phyloP scores from a whole-genome alignment of 305 asterid species.

The Andrographis paniculata region DNA sequence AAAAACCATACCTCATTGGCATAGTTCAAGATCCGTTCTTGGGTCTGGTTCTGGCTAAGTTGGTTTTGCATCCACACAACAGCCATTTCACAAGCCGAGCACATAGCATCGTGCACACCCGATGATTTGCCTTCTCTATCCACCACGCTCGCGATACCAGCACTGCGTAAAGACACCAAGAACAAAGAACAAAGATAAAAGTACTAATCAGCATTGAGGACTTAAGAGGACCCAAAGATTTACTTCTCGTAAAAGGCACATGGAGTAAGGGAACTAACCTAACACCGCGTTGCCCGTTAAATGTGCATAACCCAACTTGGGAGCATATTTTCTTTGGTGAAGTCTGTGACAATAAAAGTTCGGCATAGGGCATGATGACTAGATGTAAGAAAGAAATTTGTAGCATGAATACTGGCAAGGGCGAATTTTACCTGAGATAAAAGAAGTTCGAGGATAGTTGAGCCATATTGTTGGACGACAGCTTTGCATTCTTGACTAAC shows the following conservation, averaged over 20 bases:
- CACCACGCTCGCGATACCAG: slow-evolving; percentile 71
- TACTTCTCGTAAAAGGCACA: not conserved
- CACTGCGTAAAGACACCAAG: slow-evolving; percentile 26
- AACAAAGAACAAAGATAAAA: not conserved
- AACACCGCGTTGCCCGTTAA: slow-evolving; percentile 78
- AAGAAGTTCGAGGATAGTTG: slow-evolving; percentile 67
- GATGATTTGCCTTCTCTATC: slow-evolving; percentile 46
- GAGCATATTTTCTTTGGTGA: slow-evolving; percentile 75
- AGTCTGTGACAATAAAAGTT: slow-evolving; percentile 35
- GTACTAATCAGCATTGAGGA: too few relatives aligned
- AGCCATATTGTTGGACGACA: slow-evolving; percentile 83
- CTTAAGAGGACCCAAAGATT: too few relatives aligned
- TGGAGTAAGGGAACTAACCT: slow-evolving; percentile 33
- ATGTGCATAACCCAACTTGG: slow-evolving; percentile 72
- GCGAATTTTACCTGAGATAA: slow-evolving; percentile 43
- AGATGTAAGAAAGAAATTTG: not conserved
- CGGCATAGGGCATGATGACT: not conserved
- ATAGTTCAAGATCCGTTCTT: slow-evolving; percentile 67
- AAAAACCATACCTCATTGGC: slow-evolving; percentile 47
- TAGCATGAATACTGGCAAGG: not conserved
- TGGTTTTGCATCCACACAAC: slow-evolving; percentile 92
- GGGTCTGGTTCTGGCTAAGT: slow-evolving; percentile 63
- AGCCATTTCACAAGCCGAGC: slow-evolving; percentile 95
- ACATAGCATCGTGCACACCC: slow-evolving; percentile 51
- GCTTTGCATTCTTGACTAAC: slow-evolving; percentile 92